Evolutionary conservation across 345 rosid genomes (phyloP).

Genomic region (Trapa incisa): DNA sequence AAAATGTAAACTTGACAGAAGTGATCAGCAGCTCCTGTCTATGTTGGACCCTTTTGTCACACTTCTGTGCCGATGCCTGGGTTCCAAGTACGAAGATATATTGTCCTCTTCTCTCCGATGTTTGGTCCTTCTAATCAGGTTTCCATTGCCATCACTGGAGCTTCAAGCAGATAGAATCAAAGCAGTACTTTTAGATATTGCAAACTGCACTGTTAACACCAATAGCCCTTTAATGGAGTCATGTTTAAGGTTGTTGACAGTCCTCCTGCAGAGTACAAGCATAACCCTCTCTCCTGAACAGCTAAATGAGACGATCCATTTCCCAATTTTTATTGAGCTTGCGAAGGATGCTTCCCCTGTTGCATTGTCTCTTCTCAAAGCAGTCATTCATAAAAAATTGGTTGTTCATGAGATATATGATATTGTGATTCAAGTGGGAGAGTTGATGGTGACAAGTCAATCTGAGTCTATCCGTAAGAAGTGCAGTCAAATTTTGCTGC

Average conservation of each 20-base stretch:
- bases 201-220: conserved; percentile 44
- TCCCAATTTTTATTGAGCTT: conserved; percentile 77
- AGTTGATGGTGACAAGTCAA: conserved; percentile 81
- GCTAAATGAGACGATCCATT: conserved; percentile 47
- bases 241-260: conserved; percentile 69
- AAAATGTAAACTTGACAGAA: conserved; percentile 34
- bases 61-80: conserved; percentile 58
- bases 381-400: conserved; percentile 63
- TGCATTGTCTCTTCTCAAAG: conserved; percentile 66
- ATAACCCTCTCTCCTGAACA: conserved; percentile 66
- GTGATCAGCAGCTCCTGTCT: conserved; percentile 30
- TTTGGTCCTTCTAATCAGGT: conserved; percentile 52
- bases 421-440: conserved; percentile 43
- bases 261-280: conserved; percentile 43
- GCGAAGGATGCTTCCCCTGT: conserved; percentile 54
- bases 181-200: conserved; percentile 50
- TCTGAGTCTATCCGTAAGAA: conserved; percentile 52
- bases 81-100: conserved; percentile 74
- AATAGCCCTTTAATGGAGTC: conserved; percentile 60
- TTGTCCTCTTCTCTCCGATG: conserved; percentile 68
- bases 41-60: conserved; percentile 81
- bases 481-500: conserved; percentile 65
- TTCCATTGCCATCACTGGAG: conserved; percentile 67
- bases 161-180: conserved; percentile 67
- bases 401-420: conserved; percentile 85